These are phyloP conservation scores for Raphanus sativus DNA, from an alignment of 345 rosid genomes.

Conservation along the genomic window DNA sequence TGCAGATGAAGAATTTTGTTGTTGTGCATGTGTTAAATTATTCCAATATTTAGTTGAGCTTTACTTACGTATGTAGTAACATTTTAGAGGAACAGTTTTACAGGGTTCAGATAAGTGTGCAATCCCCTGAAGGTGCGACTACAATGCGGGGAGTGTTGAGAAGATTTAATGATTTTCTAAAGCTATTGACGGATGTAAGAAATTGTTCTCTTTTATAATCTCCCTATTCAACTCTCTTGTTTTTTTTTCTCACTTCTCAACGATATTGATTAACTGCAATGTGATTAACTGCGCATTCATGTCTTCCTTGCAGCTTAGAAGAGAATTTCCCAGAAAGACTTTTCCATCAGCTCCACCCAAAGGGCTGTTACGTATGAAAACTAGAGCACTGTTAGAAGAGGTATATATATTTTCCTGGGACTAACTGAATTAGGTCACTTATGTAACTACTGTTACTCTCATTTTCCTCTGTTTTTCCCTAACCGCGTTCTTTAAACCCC, in stretches of 20 bases:
- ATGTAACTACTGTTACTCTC: conserved; percentile 18
- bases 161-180: conserved; percentile 93
- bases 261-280: neutral
- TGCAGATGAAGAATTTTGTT: conserved; percentile 3
- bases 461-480: neutral
- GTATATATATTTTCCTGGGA: conserved; percentile 43
- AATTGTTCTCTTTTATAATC: neutral
- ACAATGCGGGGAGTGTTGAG: conserved; percentile 65
- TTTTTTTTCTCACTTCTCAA: neutral
- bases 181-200: conserved; percentile 84
- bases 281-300: conserved; percentile 18
- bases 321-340: conserved; percentile 68
- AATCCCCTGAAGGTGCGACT: conserved; percentile 88
- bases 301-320: conserved; percentile 66
- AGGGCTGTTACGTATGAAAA: conserved; percentile 89
- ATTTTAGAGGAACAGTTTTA: conserved; percentile 72
- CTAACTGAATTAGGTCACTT: neutral
- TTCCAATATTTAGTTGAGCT: neutral
- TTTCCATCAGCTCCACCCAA: conserved; percentile 93
- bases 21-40: neutral
- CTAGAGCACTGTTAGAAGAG: conserved; percentile 91
- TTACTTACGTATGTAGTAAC: conserved; percentile 13
- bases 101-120: conserved; percentile 94
- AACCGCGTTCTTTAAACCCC: neutral
- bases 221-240: neutral